phyloP scores from a whole-genome alignment of 805 yeast genomes.

The Hanseniaspora meyeri region DNA sequence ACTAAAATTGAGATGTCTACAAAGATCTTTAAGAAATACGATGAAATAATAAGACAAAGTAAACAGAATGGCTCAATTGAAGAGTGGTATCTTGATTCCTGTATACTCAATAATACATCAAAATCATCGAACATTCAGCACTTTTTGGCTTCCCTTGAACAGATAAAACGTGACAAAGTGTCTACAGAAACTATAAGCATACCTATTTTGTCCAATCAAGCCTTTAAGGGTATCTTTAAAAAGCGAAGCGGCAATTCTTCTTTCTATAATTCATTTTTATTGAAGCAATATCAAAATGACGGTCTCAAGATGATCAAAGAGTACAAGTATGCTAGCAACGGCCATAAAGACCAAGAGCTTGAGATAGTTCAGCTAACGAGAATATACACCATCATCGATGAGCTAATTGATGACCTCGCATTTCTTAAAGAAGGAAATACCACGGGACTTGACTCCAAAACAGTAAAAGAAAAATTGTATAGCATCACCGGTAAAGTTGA shows the following conservation, averaged over 20 bases:
- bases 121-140: neutral
- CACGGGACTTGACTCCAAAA: neutral
- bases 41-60: neutral
- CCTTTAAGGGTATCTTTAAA: constrained; percentile 8
- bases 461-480: neutral
- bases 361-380: neutral
- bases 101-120: neutral
- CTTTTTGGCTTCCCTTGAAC: neutral
- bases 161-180: neutral
- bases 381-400: neutral
- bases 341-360: neutral
- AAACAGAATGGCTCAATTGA: neutral
- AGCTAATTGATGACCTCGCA: neutral
- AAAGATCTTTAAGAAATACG: neutral
- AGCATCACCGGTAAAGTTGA: neutral
- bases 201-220: constrained; percentile 5
- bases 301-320: neutral
- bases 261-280: neutral
- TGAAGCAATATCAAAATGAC: neutral
- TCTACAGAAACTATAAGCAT: neutral
- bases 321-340: neutral
- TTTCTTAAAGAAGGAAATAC: neutral
- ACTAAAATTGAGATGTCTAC: neutral
- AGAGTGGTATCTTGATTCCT: neutral
- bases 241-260: neutral